These are phyloP conservation scores for Silene vulgaris DNA, from an alignment of 179 eudicot genomes.

Conservation along the genomic window DNA sequence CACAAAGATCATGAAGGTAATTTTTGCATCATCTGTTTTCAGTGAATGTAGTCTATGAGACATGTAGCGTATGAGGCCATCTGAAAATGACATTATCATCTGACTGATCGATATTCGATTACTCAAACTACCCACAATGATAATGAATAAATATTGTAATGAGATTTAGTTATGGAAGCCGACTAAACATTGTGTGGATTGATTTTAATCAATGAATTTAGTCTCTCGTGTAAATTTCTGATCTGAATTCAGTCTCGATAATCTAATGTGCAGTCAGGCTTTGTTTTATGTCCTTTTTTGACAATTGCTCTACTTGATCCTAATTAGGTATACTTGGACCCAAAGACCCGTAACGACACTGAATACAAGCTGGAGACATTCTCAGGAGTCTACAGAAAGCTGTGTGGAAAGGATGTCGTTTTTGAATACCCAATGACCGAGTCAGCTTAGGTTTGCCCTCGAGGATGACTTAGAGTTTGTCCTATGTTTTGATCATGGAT, in stretches of 20 bases:
- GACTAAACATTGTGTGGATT: not conserved
- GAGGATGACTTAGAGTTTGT: conserved; percentile 17
- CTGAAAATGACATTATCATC: too few relatives aligned
- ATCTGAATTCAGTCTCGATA: too few relatives aligned
- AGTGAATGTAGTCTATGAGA: not conserved
- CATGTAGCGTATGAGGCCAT: too few relatives aligned
- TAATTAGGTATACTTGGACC: conserved; percentile 53
- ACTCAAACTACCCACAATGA: too few relatives aligned
- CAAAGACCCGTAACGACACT: conserved; percentile 54
- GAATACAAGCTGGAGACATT: conserved; percentile 63
- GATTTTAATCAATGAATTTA: too few relatives aligned
- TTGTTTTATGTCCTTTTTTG: not conserved
- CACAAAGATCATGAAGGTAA: conserved; percentile 45
- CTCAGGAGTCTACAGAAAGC: conserved; percentile 61
- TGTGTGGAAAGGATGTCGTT: conserved; percentile 64
- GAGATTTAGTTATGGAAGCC: too few relatives aligned
- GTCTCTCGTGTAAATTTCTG: too few relatives aligned
- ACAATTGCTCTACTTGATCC: not conserved
- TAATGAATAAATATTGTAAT: too few relatives aligned
- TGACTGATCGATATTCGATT: too few relatives aligned
- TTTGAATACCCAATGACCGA: conserved; percentile 52
- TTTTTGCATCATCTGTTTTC: too few relatives aligned
- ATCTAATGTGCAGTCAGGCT: not conserved
- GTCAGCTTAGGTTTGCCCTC: conserved; percentile 25
- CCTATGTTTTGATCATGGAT: conserved; percentile 10